Percentiles rank a stretch among this genome's conserved stretches.
Evolutionary conservation across 169 alveolate species (phyloP).

Genomic region (Cryptosporidium sp.): DNA sequence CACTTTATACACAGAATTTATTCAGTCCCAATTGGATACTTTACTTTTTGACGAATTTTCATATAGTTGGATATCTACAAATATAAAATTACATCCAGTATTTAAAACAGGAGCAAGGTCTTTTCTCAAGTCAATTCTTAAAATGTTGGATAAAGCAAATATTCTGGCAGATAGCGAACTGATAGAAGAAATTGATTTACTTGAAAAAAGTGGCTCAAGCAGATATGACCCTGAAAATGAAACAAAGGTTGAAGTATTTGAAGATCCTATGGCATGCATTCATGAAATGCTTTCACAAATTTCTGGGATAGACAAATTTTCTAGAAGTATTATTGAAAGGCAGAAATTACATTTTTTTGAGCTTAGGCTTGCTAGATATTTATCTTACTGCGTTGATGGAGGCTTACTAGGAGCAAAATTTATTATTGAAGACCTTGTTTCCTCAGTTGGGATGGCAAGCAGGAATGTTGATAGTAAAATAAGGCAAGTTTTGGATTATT

Average conservation of each 20-base stretch:
- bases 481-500: conserved; percentile 60
- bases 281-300: conserved; percentile 64
- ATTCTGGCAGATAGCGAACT: conserved; percentile 39
- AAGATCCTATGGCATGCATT: conserved; percentile 68
- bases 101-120: conserved; percentile 49
- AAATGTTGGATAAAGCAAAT: conserved; percentile 49
- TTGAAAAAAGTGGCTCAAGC: conserved; percentile 52
- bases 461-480: conserved; percentile 39
- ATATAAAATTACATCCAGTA: conserved; percentile 58
- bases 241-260: conserved; percentile 31
- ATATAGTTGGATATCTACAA: conserved; percentile 49
- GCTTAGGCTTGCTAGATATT: conserved; percentile 61
- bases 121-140: conserved; percentile 44
- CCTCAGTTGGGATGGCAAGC: conserved; percentile 48
- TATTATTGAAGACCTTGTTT: conserved; percentile 48
- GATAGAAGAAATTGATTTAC: conserved; percentile 50
- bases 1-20: conserved; percentile 40
- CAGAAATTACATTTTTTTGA: conserved; percentile 59
- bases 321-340: conserved; percentile 21
- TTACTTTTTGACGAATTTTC: conserved; percentile 63
- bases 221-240: conserved; percentile 45
- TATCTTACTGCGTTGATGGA: conserved; percentile 66
- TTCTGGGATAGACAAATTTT: conserved; percentile 55
- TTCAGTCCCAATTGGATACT: conserved; percentile 64
- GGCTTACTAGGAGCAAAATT: conserved; percentile 71